These are phyloP conservation scores for Aspergillus fumigatus DNA, from an alignment of 2,329 filamentous ascomycete species.

Conservation along the genomic window DNA sequence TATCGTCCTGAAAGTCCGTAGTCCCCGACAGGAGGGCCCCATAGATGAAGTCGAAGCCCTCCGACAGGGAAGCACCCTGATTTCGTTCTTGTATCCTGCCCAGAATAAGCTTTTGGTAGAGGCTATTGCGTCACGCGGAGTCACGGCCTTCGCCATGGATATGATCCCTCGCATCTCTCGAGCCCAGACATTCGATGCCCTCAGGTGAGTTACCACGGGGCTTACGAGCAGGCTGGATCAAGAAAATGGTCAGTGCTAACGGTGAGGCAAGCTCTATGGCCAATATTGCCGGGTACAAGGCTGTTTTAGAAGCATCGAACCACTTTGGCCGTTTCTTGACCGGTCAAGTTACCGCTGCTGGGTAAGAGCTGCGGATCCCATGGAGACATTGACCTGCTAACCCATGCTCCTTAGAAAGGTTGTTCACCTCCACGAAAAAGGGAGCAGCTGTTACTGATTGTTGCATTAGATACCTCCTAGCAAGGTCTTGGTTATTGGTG, in stretches of 20 bases:
- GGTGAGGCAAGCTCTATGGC: conserved; percentile 68
- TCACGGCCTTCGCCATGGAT: conserved; percentile 85
- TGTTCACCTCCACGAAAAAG: not conserved
- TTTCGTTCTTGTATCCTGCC: conserved; percentile 77
- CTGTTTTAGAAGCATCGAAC: conserved; percentile 83
- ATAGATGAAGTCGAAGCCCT: conserved; percentile 65
- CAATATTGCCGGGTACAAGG: conserved; percentile 91
- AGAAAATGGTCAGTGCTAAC: not conserved
- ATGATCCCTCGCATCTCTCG: conserved; percentile 86
- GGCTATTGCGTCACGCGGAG: conserved; percentile 64
- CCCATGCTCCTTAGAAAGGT: conserved; percentile 22
- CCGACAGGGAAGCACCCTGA: conserved; percentile 65
- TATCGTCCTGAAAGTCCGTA: conserved; percentile 79
- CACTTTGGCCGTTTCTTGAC: conserved; percentile 84
- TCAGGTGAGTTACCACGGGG: conserved; percentile 41
- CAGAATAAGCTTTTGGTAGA: conserved; percentile 75
- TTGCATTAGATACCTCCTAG: conserved; percentile 69
- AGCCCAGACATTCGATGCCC: conserved; percentile 80
- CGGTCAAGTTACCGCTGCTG: conserved; percentile 84
- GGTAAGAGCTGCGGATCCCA: conserved; percentile 38
- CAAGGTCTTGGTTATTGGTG: conserved; percentile 86
- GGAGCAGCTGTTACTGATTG: conserved; percentile 3
- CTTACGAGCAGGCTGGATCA: not conserved
- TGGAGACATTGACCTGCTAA: conserved; percentile 20
- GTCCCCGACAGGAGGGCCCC: conserved; percentile 56